Conservation (phyloP, 2,329 filamentous ascomycete species). For the Hypoxylon sp. region DNA sequence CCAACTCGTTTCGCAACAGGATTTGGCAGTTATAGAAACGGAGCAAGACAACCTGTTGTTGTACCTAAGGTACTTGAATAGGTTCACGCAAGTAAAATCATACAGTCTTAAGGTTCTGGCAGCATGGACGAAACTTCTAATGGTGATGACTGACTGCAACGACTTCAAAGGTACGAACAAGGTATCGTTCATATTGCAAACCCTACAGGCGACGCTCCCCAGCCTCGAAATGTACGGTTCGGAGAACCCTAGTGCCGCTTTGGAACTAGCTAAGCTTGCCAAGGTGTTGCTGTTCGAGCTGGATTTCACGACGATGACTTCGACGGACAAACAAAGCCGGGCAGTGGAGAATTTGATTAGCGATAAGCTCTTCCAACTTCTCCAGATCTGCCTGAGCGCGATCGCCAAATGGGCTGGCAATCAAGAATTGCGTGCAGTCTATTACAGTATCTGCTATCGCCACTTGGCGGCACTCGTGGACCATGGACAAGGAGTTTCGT, state of each 20-base stretch:
- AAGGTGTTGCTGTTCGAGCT: constrained; percentile 80
- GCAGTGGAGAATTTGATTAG: constrained; percentile 80
- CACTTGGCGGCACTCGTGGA: constrained; percentile 81
- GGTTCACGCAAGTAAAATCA: constrained; percentile 69
- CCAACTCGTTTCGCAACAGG: constrained; percentile 65
- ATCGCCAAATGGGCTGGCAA: constrained; percentile 81
- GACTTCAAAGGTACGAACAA: constrained; percentile 81
- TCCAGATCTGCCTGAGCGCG: constrained; percentile 86
- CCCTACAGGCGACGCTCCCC: constrained; percentile 88
- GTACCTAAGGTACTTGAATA: constrained; percentile 75
- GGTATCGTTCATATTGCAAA: constrained; percentile 85
- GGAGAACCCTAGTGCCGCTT: constrained; percentile 77
- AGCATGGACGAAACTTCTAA: constrained; percentile 87
- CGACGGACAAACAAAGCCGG: constrained; percentile 61
- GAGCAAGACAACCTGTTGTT: constrained; percentile 74
- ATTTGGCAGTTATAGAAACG: constrained; percentile 65
- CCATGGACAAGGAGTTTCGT: constrained; percentile 63
- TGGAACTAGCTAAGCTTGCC: constrained; percentile 83
- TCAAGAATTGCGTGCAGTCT: constrained; percentile 81
- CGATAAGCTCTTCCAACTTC: constrained; percentile 91
- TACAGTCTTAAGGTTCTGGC: constrained; percentile 78
- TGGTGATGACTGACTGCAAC: constrained; percentile 86
- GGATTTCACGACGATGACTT: constrained; percentile 65
- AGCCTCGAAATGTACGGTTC: constrained; percentile 85
- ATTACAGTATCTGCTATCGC: constrained; percentile 92